These are phyloP conservation scores for Calonectria pteridis DNA, from an alignment of 2,329 filamentous ascomycete species.

Conservation along the genomic window DNA sequence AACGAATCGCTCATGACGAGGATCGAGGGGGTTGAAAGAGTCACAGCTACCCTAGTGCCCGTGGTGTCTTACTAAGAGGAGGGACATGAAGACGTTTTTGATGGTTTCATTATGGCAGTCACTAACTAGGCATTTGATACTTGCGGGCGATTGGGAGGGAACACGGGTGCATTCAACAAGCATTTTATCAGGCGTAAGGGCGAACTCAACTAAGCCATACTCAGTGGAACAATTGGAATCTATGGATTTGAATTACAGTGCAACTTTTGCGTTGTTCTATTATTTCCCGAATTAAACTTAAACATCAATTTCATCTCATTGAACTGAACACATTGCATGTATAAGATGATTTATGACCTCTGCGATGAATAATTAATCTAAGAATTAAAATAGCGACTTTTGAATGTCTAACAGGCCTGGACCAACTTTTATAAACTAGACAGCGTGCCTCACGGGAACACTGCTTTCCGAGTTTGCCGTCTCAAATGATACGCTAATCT, in stretches of 20 bases:
- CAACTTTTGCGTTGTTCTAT: background rate
- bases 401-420: background rate
- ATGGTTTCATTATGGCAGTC: background rate
- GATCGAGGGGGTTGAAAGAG: constrained; percentile 39
- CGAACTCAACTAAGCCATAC: background rate
- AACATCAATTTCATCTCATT: background rate
- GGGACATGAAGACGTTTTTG: background rate
- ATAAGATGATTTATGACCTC: background rate
- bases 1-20: constrained; percentile 35
- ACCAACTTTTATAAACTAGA: background rate
- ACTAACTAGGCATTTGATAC: background rate
- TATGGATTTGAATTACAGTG: background rate
- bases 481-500: constrained; percentile 29
- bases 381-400: background rate
- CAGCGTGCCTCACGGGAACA: background rate
- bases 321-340: background rate
- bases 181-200: background rate
- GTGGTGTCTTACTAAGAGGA: background rate
- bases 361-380: background rate
- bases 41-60: constrained; percentile 42
- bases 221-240: background rate
- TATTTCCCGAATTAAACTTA: background rate
- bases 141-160: background rate
- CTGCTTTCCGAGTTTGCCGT: constrained; percentile 8
- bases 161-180: background rate